Evolutionary conservation across 306 rosid species (phyloP).

Genomic region (Prunus mongolica): DNA sequence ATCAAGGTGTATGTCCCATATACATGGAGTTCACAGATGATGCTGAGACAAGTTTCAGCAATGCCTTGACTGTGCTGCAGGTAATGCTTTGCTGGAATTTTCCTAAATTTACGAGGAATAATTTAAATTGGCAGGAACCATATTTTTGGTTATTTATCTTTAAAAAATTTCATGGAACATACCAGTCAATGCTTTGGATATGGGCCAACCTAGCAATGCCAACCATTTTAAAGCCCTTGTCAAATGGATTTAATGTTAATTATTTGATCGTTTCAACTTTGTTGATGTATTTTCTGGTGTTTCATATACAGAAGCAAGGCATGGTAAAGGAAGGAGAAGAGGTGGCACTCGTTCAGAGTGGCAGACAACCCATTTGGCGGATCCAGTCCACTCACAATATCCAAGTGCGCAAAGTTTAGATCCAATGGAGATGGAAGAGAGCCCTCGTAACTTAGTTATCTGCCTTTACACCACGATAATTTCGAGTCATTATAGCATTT

Average conservation of each 20-base stretch:
- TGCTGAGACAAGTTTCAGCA: conserved; percentile 63
- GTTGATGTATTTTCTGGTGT: conserved; percentile 6
- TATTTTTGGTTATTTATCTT: background rate
- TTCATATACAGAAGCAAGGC: conserved; percentile 68
- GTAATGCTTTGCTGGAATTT: conserved; percentile 30
- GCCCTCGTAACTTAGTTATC: background rate
- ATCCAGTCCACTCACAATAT: conserved; percentile 94
- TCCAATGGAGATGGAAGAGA: conserved; percentile 1
- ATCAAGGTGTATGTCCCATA: conserved; percentile 92
- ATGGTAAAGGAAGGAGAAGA: conserved; percentile 97
- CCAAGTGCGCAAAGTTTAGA: conserved; percentile 74
- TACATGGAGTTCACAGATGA: conserved; percentile 82
- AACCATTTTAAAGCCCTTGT: background rate
- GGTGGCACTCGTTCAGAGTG: conserved; percentile 94
- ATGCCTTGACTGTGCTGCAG: conserved; percentile 64
- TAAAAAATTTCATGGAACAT: background rate
- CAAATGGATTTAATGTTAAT: background rate
- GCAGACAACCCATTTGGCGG: conserved; percentile 99
- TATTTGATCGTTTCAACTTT: background rate
- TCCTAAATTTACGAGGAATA: too few species aligned
- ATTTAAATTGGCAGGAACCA: background rate
- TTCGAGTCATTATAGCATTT: background rate
- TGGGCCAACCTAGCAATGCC: background rate
- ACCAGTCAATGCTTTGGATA: background rate
- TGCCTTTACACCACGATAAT: background rate